phyloP scores from a whole-genome alignment of 2,329 filamentous ascomycete genomes.

The Aureobasidium sp. region DNA sequence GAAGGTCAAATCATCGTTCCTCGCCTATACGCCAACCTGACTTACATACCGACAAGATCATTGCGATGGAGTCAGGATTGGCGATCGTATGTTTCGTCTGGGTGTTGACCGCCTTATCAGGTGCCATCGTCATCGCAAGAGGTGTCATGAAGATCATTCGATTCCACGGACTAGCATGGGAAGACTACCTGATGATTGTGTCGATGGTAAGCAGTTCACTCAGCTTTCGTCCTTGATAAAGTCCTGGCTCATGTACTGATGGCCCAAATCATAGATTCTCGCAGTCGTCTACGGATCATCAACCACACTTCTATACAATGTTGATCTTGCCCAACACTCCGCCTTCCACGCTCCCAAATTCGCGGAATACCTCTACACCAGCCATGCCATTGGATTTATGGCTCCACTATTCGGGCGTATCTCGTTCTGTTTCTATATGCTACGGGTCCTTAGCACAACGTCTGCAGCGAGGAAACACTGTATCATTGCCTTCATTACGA shows the following conservation, averaged over 20 bases:
- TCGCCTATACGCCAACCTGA: neutral
- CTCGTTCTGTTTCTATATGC: conserved; percentile 17
- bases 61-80: neutral
- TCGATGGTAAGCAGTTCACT: conserved; percentile 2
- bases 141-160: neutral
- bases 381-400: conserved; percentile 14
- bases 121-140: neutral
- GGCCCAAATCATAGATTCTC: neutral
- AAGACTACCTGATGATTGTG: conserved; percentile 14
- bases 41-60: neutral
- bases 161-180: conserved; percentile 8
- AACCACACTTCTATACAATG: neutral
- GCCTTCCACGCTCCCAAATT: neutral
- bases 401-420: conserved; percentile 9
- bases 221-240: too few relatives aligned
- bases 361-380: conserved; percentile 5
- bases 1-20: neutral
- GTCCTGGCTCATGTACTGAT: neutral
- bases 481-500: conserved; percentile 3
- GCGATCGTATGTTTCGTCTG: neutral
- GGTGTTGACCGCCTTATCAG: conserved; percentile 11
- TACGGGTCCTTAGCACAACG: conserved; percentile 6
- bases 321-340: neutral
- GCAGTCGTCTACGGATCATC: neutral
- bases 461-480: neutral